phyloP scores from a whole-genome alignment of 768 basidiomycete species.

The Cubamyces sp. region DNA sequence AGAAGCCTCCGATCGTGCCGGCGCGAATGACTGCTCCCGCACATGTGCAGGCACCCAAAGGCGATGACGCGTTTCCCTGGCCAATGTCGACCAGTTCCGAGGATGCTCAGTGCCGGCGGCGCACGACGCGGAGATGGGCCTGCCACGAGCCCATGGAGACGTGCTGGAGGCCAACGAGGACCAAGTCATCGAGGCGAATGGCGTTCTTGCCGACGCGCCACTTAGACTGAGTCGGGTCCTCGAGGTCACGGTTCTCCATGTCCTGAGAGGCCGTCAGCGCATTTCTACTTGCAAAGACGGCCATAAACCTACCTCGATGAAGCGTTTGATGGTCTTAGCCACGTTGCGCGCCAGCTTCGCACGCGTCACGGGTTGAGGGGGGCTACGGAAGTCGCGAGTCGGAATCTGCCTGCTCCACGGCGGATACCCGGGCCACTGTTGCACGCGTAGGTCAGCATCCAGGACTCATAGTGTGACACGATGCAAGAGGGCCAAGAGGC shows the following conservation, averaged over 20 bases:
- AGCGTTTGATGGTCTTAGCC: constrained; percentile 74
- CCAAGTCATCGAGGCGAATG: constrained; percentile 67
- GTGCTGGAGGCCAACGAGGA: constrained; percentile 80
- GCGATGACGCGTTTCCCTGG: no score
- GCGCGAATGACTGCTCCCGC: no score
- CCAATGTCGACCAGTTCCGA: no score
- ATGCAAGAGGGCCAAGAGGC: not conserved
- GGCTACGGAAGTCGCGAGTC: constrained; percentile 78
- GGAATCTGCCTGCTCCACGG: constrained; percentile 84
- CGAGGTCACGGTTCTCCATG: constrained; percentile 52
- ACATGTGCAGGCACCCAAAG: no score
- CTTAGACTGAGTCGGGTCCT: constrained; percentile 61
- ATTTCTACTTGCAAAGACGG: not conserved
- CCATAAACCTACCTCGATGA: constrained; percentile 54
- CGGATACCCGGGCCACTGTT: constrained; percentile 79
- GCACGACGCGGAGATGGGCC: constrained; percentile 66
- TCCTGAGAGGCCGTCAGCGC: constrained; percentile 41
- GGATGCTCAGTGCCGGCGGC: not conserved
- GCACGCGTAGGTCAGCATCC: constrained; percentile 13
- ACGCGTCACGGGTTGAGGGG: constrained; percentile 76
- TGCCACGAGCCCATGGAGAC: constrained; percentile 86
- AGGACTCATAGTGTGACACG: not conserved
- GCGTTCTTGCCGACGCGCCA: constrained; percentile 65
- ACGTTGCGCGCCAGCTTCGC: constrained; percentile 80
- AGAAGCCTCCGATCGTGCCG: no score